These are phyloP conservation scores for Paramecium sonneborni DNA, from an alignment of 73 alveolate species.

Conservation along the genomic window DNA sequence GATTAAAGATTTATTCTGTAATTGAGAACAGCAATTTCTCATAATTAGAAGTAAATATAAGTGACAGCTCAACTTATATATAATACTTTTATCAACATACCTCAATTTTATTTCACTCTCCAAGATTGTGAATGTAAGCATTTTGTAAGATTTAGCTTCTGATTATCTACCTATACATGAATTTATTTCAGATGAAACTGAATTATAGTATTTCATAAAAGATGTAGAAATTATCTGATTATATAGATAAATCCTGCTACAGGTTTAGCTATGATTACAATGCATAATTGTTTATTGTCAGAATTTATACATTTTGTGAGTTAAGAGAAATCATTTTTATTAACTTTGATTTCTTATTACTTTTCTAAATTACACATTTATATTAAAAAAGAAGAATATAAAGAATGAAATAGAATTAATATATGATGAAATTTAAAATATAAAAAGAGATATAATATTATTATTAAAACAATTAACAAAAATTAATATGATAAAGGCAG, in stretches of 20 bases:
- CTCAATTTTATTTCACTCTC: background rate
- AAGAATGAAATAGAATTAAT: background rate
- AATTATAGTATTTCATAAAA: background rate
- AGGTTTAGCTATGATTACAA: slow-evolving; percentile 12
- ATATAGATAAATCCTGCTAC: background rate
- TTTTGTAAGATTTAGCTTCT: background rate
- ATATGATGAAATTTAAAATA: background rate
- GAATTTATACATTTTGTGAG: background rate
- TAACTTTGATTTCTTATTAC: background rate
- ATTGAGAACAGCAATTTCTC: background rate
- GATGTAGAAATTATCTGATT: background rate
- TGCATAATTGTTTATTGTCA: slow-evolving; percentile 10
- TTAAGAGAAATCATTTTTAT: background rate
- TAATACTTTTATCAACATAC: background rate
- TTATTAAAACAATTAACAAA: background rate
- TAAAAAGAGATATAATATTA: background rate
- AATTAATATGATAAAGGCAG: no score
- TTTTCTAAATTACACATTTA: background rate
- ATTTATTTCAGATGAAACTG: background rate
- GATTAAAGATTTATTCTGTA: background rate
- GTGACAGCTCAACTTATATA: background rate
- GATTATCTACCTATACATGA: background rate
- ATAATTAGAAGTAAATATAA: background rate
- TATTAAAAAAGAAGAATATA: background rate
- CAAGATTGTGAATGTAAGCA: background rate